Evolutionary conservation across 2,329 filamentous ascomycete genomes (phyloP).

Genomic region (Epichloe gansuensis): DNA sequence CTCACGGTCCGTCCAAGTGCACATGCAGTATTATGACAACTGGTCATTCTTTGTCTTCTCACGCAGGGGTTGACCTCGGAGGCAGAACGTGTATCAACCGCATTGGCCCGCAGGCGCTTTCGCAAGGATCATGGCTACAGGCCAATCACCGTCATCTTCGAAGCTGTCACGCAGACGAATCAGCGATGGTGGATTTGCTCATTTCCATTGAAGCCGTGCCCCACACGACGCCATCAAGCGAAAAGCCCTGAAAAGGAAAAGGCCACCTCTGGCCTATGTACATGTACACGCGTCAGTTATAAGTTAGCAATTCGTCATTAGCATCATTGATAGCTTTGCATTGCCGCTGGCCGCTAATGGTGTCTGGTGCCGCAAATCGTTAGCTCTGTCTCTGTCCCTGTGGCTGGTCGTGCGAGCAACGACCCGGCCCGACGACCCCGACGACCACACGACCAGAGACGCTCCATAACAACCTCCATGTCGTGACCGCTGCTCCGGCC

Average conservation of each 20-base stretch:
- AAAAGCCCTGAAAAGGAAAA: background rate
- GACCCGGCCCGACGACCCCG: too few relatives aligned
- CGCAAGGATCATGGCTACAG: background rate
- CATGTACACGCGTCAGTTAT: too few relatives aligned
- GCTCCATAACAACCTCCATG: slow-evolving; percentile 3
- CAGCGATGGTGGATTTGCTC: background rate
- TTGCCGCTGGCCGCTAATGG: background rate
- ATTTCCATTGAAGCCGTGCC: background rate
- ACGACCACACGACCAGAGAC: background rate
- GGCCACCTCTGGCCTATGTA: too few relatives aligned
- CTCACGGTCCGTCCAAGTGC: too few relatives aligned
- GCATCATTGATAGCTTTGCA: background rate
- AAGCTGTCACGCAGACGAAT: background rate
- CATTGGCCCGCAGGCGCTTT: background rate
- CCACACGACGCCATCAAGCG: background rate
- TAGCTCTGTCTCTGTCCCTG: background rate
- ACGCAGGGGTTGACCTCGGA: too few relatives aligned
- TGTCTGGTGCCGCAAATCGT: too few relatives aligned
- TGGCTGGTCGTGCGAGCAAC: too few relatives aligned
- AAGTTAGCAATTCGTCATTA: too few relatives aligned
- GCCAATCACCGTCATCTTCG: background rate
- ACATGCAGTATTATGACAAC: too few relatives aligned
- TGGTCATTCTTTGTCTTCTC: too few relatives aligned
- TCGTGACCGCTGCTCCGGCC: background rate
- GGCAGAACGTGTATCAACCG: too few relatives aligned